phyloP scores from a whole-genome alignment of 192 early-diverging fungal genomes.

The Coemansia sp. region DNA sequence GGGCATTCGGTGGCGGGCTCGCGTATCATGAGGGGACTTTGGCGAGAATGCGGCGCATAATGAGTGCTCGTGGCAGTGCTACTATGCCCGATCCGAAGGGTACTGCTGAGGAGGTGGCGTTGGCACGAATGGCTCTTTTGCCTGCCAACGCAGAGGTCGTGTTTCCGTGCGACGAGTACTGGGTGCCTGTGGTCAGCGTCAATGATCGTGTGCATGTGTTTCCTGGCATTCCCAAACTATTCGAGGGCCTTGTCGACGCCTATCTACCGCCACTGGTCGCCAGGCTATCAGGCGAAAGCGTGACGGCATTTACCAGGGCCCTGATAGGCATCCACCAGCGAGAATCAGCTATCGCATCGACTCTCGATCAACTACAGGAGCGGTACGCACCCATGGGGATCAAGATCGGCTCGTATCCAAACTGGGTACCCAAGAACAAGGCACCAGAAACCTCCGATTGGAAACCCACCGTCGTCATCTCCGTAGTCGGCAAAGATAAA shows the following conservation, averaged over 20 bases:
- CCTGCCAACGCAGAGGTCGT: slow-evolving; percentile 44
- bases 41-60: slow-evolving; percentile 53
- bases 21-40: slow-evolving; percentile 57
- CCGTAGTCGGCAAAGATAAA: slow-evolving; percentile 17
- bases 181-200: slow-evolving; percentile 72
- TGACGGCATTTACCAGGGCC: slow-evolving; percentile 15
- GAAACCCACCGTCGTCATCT: slow-evolving; percentile 20
- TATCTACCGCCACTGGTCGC: slow-evolving; percentile 23
- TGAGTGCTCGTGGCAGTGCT: neutral
- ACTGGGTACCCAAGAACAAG: slow-evolving; percentile 16
- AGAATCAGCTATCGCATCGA: slow-evolving; percentile 32
- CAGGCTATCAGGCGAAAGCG: neutral
- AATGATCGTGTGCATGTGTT: slow-evolving; percentile 62
- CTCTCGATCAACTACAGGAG: slow-evolving; percentile 22
- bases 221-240: slow-evolving; percentile 68
- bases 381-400: slow-evolving; percentile 11
- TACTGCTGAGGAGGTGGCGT: slow-evolving; percentile 27
- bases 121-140: slow-evolving; percentile 68
- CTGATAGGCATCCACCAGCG: slow-evolving; percentile 20
- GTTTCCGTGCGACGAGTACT: slow-evolving; percentile 54
- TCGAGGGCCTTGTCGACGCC: slow-evolving; percentile 36
- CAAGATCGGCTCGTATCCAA: slow-evolving; percentile 42
- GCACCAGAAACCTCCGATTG: neutral
- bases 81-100: slow-evolving; percentile 36
- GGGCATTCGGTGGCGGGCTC: slow-evolving; percentile 57